Base-by-base conservation (phyloP, 306 rosid species). In the Psophocarpus tetragonolobus region DNA sequence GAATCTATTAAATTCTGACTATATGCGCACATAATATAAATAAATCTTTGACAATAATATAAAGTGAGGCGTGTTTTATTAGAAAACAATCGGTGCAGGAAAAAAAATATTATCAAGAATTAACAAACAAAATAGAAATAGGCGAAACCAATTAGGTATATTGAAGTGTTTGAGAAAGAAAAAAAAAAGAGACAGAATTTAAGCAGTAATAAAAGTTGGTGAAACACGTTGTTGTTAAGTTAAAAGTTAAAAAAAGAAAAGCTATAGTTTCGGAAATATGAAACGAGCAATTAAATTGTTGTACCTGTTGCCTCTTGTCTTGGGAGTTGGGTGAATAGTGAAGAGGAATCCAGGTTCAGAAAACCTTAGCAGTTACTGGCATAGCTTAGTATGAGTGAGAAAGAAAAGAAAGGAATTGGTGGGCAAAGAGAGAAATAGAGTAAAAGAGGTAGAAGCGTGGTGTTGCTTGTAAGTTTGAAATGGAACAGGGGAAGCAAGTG, bases 401-500 rank as follows among this genome's bases (percentile, higher is more conserved):
- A n/a, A n/a, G n/a, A n/a, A n/a, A n/a, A n/a, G n/a, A n/a, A n/a
- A n/a, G n/a, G n/a, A n/a, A n/a, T n/a, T n/a, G n/a, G n/a, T n/a
- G 73, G 73, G 0, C 53, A 23, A 13, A 23, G 13, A 27, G 21
- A 21, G n/a, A 64, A 42, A 2, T 15, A 13, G 44, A 29, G 62
- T 17, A 14, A 20, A 13, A 64, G 18, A 29, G 38, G 7, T 1
- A 51, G 3, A 3, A 1, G 63, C 63, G 14, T 1, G 69, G 23
- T 56, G 13, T 81, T 81, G 76, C 84, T 81, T 81, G 10, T 3
- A 68, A 57, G 74, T 62, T 80, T 71, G 42, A 50, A 72, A 10
- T 12, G 23, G 10, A 66, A 41, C 53, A 23, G 36, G 20, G 42
- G 0, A 17, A 63, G 47, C 18, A 33, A 33, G 30, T 36, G 26